Evolutionary conservation across 257 asterid genomes (phyloP).

Genomic region (Fraxinus anomala): DNA sequence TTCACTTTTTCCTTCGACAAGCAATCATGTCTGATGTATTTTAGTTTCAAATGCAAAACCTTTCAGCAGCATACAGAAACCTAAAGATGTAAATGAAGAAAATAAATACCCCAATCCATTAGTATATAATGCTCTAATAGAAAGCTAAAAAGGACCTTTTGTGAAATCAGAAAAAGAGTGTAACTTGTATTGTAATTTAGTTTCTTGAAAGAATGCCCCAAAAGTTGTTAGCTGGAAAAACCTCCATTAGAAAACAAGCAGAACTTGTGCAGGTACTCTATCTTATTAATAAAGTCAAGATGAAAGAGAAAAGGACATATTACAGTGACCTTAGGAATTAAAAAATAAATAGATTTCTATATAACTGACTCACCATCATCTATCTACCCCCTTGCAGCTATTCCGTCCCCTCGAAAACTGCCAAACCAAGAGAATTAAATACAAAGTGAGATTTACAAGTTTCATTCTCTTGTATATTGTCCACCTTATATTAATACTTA

Average conservation of each 20-base stretch:
- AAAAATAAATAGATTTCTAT: no score
- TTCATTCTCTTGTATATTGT: slow-evolving; percentile 38
- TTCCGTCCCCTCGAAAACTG: slow-evolving; percentile 56
- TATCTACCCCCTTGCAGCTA: slow-evolving; percentile 42
- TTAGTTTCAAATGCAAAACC: no score
- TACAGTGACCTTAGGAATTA: neutral
- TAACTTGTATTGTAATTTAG: slow-evolving; percentile 30
- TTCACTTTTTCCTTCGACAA: no score
- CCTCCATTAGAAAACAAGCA: slow-evolving; percentile 29
- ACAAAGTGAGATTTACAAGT: slow-evolving; percentile 71
- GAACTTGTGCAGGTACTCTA: slow-evolving; percentile 26
- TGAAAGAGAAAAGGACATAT: neutral
- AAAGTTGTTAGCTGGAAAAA: slow-evolving; percentile 34
- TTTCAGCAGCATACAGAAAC: neutral
- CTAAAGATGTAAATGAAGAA: neutral
- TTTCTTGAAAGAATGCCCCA: slow-evolving; percentile 32
- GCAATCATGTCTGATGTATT: no score
- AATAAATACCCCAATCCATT: slow-evolving; percentile 14
- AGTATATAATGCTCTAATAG: slow-evolving; percentile 30
- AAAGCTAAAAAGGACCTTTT: slow-evolving; percentile 74
- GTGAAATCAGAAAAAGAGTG: slow-evolving; percentile 53
- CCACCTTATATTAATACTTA: slow-evolving; percentile 12
- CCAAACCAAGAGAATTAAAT: slow-evolving; percentile 75
- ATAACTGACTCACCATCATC: slow-evolving; percentile 65
- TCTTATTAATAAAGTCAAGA: slow-evolving; percentile 50